A percentile compares a stretch with the other conserved stretches of the same genome.
Evolutionary conservation across 2,329 filamentous ascomycete genomes (phyloP).

Genomic region (Akanthomyces lecanii): DNA sequence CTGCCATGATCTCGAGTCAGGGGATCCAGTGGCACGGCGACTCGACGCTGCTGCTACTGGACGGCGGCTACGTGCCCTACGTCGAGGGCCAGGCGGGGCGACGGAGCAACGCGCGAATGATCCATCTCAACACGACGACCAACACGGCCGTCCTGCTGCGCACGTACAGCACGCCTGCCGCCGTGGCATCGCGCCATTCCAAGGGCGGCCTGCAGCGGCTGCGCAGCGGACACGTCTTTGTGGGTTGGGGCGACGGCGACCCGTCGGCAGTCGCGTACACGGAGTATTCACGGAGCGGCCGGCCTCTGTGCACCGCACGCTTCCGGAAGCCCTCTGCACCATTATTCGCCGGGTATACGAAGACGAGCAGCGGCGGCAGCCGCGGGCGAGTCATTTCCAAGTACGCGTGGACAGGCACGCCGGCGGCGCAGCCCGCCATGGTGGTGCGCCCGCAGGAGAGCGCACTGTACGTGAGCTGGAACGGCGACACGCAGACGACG

Average conservation of each 20-base stretch:
- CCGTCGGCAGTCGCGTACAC: slow-evolving; percentile 34
- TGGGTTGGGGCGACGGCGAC: slow-evolving; percentile 49
- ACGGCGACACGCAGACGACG: slow-evolving; percentile 44
- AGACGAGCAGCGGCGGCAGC: slow-evolving; percentile 22
- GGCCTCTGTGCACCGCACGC: slow-evolving; percentile 45
- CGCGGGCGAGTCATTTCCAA: slow-evolving; percentile 45
- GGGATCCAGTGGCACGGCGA: slow-evolving; percentile 38
- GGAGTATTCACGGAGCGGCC: slow-evolving; percentile 41
- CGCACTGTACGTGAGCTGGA: slow-evolving; percentile 49
- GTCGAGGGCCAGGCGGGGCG: neutral
- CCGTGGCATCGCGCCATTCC: slow-evolving; percentile 41
- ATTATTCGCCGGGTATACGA: neutral
- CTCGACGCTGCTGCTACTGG: slow-evolving; percentile 42
- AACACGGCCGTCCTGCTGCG: slow-evolving; percentile 42
- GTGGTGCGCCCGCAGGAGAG: slow-evolving; percentile 20
- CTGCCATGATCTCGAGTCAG: slow-evolving; percentile 43
- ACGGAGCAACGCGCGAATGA: slow-evolving; percentile 39
- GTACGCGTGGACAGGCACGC: slow-evolving; percentile 45
- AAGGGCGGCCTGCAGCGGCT: slow-evolving; percentile 46
- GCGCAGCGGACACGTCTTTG: slow-evolving; percentile 46
- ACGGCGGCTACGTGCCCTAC: slow-evolving; percentile 25
- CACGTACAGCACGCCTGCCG: slow-evolving; percentile 44
- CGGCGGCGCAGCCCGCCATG: slow-evolving; percentile 31
- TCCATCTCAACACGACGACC: slow-evolving; percentile 39
- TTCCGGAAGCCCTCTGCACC: slow-evolving; percentile 11